These are phyloP conservation scores for Geotrichum australiense DNA, from an alignment of 1,139 yeast species.

Conservation along the genomic window DNA sequence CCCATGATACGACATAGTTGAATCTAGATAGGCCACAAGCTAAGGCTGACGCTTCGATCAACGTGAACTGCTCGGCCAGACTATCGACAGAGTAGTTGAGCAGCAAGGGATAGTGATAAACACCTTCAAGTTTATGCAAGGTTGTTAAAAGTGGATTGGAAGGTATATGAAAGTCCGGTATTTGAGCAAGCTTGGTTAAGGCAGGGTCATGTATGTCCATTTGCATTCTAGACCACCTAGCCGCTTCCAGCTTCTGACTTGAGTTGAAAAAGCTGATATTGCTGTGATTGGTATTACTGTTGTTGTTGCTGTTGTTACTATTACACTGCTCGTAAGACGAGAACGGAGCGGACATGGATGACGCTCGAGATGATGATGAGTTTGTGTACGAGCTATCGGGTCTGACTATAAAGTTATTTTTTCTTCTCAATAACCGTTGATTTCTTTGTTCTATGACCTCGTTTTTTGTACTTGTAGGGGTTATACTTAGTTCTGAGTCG, in stretches of 20 bases:
- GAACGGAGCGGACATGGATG: too few species aligned
- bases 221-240: too few species aligned
- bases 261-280: too few species aligned
- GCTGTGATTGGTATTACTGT: too few species aligned
- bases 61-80: not conserved
- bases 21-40: conserved; percentile 2
- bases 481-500: conserved; percentile 1
- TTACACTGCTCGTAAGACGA: too few species aligned
- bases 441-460: not conserved
- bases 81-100: not conserved
- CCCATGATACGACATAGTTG: not conserved
- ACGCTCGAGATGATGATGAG: too few species aligned
- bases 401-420: not conserved
- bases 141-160: not conserved
- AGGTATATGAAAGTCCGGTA: not conserved
- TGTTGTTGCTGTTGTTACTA: too few species aligned
- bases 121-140: conserved; percentile 5
- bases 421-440: not conserved
- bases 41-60: conserved; percentile 3
- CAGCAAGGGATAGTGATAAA: conserved; percentile 1
- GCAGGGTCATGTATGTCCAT: not conserved
- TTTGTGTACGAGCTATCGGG: too few species aligned
- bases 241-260: too few species aligned
- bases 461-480: conserved; percentile 2
- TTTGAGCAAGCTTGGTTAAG: not conserved